phyloP scores from a whole-genome alignment of 1,139 yeast species.

The Trichomonascaceae sp. region DNA sequence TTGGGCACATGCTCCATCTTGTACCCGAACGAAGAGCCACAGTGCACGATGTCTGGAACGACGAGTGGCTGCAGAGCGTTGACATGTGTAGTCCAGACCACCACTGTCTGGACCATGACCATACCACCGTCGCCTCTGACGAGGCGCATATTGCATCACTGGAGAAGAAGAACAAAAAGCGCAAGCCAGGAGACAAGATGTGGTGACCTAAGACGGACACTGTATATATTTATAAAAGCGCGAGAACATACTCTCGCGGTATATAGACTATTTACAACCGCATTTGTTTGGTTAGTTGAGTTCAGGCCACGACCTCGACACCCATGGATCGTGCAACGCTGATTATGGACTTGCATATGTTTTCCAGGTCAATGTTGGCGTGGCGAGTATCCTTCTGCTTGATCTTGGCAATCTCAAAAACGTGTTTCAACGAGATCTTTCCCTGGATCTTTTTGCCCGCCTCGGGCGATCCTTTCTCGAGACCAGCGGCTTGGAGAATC shows the following conservation, averaged over 20 bases:
- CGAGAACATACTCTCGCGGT: no score
- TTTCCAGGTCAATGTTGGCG: constrained; percentile 52
- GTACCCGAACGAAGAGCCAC: constrained; percentile 43
- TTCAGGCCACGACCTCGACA: constrained; percentile 58
- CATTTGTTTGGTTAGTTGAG: background rate
- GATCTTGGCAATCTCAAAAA: constrained; percentile 89
- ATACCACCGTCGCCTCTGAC: constrained; percentile 80
- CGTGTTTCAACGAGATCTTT: constrained; percentile 68
- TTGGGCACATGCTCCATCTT: constrained; percentile 23
- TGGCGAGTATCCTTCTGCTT: constrained; percentile 81
- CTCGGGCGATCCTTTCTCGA: constrained; percentile 62
- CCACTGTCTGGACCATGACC: constrained; percentile 42
- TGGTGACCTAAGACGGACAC: constrained; percentile 20
- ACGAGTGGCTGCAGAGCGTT: constrained; percentile 57
- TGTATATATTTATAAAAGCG: constrained; percentile 2
- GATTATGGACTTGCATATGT: constrained; percentile 69
- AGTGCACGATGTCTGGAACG: constrained; percentile 71
- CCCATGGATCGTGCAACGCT: constrained; percentile 87
- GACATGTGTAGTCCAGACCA: constrained; percentile 32
- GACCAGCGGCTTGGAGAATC: constrained; percentile 68
- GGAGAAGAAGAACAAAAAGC: constrained; percentile 43
- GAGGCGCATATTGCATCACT: constrained; percentile 93
- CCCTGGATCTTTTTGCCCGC: constrained; percentile 40
- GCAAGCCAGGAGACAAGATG: constrained; percentile 26
- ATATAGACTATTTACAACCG: no score